Percentiles rank a stretch among this genome's conserved stretches.
These are phyloP conservation scores for Magnolia kwangsiensis DNA, from an alignment of 164 flowering plant genomes.

Conservation along the genomic window DNA sequence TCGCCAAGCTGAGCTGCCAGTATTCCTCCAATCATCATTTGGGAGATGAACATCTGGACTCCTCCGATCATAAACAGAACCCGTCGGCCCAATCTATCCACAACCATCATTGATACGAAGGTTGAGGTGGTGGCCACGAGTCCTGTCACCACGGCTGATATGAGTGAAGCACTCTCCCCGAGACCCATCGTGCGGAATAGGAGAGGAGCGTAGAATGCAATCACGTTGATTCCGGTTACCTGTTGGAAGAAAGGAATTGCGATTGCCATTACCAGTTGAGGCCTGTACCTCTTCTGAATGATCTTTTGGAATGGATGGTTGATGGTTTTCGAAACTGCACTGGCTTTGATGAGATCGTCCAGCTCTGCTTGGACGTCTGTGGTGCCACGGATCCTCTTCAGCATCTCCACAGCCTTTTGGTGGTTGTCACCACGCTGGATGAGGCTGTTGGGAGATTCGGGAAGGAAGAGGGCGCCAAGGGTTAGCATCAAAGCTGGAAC, in stretches of 20 bases:
- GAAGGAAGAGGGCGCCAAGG: slow-evolving; percentile 26
- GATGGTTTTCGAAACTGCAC: slow-evolving; percentile 6
- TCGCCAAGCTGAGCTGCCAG: slow-evolving; percentile 25
- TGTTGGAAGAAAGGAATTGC: slow-evolving; percentile 31
- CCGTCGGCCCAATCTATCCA: slow-evolving; percentile 21
- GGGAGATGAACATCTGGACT: slow-evolving; percentile 23
- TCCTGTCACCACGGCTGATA: slow-evolving; percentile 21
- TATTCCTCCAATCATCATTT: slow-evolving; percentile 18
- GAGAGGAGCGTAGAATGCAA: slow-evolving; percentile 27
- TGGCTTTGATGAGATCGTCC: slow-evolving; percentile 35
- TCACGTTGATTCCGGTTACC: slow-evolving; percentile 30
- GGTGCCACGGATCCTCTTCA: slow-evolving; percentile 48
- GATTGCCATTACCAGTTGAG: slow-evolving; percentile 26
- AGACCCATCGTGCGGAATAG: slow-evolving; percentile 25
- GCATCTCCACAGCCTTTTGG: slow-evolving; percentile 17
- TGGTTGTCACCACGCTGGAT: slow-evolving; percentile 17
- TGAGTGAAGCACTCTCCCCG: slow-evolving; percentile 28
- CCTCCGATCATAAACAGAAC: slow-evolving; percentile 23
- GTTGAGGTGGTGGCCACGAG: slow-evolving; percentile 16
- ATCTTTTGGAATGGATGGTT: slow-evolving; percentile 15
- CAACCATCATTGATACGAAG: slow-evolving; percentile 19
- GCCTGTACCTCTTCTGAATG: slow-evolving; percentile 15
- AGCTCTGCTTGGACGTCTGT: slow-evolving; percentile 46
- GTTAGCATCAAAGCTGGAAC: slow-evolving; percentile 25
- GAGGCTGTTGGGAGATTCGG: slow-evolving; percentile 33